A percentile compares a stretch with the other conserved stretches of the same genome.
Conservation (phyloP, 106 monocot species). For the Chionographis japonica region DNA sequence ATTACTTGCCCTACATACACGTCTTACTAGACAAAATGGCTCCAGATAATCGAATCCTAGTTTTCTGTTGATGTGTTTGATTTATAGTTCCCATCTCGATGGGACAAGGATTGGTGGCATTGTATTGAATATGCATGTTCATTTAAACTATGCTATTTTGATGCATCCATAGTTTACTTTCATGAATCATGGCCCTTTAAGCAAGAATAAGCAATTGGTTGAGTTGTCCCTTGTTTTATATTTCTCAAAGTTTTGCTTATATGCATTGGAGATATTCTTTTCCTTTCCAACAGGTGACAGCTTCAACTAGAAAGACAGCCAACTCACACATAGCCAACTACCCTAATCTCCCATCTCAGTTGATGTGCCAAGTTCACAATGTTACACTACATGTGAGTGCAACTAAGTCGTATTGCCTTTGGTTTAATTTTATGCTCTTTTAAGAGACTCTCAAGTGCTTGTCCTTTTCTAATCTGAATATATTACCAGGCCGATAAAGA, state of each 20-base stretch:
- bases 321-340: conserved; percentile 75
- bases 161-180: too few species aligned
- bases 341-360: conserved; percentile 73
- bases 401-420: background rate
- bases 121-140: too few species aligned
- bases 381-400: conserved; percentile 75
- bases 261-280: background rate
- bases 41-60: too few species aligned
- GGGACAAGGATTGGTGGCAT: too few species aligned
- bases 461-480: background rate
- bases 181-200: too few species aligned
- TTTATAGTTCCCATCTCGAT: too few species aligned
- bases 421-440: too few species aligned
- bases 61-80: too few species aligned
- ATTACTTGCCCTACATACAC: too few species aligned
- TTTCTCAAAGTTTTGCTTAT: background rate
- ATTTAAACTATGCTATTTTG: too few species aligned
- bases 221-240: background rate
- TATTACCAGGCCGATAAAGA: conserved; percentile 83
- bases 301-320: conserved; percentile 58
- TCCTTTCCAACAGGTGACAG: conserved; percentile 52
- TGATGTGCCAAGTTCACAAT: conserved; percentile 81
- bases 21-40: too few species aligned
- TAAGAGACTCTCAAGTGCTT: background rate
- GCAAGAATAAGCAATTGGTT: too few species aligned